phyloP scores from a whole-genome alignment of 1,139 yeast genomes.

The Candida sanyaensis region DNA sequence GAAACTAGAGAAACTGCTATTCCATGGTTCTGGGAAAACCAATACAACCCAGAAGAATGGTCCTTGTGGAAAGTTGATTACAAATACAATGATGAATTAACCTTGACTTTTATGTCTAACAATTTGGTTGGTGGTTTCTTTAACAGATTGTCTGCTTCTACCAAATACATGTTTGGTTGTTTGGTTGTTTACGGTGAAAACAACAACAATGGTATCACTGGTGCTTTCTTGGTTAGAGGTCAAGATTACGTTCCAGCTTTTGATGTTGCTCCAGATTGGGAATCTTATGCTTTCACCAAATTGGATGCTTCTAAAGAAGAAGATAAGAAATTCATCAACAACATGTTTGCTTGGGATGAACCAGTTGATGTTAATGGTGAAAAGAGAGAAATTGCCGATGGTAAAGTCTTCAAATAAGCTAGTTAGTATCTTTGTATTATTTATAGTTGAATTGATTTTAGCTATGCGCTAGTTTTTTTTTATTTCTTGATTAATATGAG shows the following conservation, averaged over 20 bases:
- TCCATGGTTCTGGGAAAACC: conserved; percentile 95
- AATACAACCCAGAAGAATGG: conserved; percentile 90
- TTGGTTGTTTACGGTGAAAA: conserved; percentile 96
- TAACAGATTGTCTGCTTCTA: conserved; percentile 88
- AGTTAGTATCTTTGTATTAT: not conserved
- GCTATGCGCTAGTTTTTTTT: not conserved
- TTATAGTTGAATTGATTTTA: conserved; percentile 5
- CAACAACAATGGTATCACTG: conserved; percentile 96
- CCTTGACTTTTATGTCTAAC: conserved; percentile 96
- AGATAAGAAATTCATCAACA: conserved; percentile 41
- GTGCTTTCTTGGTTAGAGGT: conserved; percentile 94
- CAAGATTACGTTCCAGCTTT: conserved; percentile 89
- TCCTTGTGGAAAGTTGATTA: conserved; percentile 93
- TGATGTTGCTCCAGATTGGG: conserved; percentile 99
- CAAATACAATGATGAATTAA: conserved; percentile 97
- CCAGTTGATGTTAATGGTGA: conserved; percentile 48
- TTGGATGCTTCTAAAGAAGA: conserved; percentile 40
- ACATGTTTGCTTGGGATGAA: conserved; percentile 55
- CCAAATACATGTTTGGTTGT: conserved; percentile 92
- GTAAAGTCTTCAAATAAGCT: conserved; percentile 48
- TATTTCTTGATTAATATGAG: too few relatives aligned
- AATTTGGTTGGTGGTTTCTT: conserved; percentile 98
- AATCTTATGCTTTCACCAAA: conserved; percentile 51
- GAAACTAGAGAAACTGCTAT: conserved; percentile 93
- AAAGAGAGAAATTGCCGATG: conserved; percentile 48